Percentiles rank a stretch among this genome's conserved stretches.
Conservation (phyloP, 768 basidiomycete species). For the Leccinum ochraceum region DNA sequence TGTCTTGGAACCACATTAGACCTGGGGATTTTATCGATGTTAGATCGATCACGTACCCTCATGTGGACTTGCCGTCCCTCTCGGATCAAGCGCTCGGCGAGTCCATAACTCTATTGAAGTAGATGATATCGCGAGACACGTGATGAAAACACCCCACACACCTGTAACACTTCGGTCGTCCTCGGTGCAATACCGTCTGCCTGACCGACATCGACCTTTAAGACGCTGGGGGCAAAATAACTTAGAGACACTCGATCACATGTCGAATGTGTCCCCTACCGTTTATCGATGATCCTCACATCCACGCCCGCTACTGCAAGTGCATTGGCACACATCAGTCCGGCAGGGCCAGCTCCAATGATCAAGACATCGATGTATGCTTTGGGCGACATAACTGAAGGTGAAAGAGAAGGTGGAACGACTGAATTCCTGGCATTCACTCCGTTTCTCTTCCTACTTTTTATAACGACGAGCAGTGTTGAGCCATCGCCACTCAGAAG, state of each 20-base stretch:
- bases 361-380: not conserved
- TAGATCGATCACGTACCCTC: not conserved
- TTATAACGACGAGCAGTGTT: no score
- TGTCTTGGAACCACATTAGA: not conserved
- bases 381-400: not conserved
- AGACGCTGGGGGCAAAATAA: not conserved
- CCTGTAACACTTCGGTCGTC: not conserved
- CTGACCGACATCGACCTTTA: not conserved
- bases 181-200: not conserved
- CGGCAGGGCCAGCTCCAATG: not conserved
- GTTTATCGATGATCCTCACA: not conserved
- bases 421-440: no score
- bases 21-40: not conserved
- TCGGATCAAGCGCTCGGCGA: not conserved
- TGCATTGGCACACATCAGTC: not conserved
- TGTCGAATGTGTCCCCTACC: not conserved
- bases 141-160: not conserved
- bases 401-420: not conserved
- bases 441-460: no score
- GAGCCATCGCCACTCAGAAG: no score
- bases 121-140: not conserved
- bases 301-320: not conserved
- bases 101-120: not conserved
- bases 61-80: not conserved
- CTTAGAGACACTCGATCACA: not conserved